Conservation (phyloP, 495 filamentous ascomycete species). For the Neurospora sp. region DNA sequence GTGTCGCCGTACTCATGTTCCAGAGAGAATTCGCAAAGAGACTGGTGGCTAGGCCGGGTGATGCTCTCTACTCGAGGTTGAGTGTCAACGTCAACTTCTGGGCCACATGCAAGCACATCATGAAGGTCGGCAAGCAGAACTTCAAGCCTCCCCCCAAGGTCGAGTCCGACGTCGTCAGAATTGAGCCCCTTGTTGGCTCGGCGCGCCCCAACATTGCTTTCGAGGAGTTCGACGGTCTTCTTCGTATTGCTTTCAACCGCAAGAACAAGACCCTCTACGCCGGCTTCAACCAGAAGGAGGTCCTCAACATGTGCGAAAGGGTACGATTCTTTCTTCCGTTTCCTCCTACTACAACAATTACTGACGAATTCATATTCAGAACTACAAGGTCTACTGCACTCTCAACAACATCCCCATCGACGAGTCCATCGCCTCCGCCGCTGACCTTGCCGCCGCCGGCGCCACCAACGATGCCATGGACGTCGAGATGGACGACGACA, state of each 20-base stretch:
- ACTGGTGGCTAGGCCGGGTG: conserved; percentile 31
- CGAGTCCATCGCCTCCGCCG: conserved; percentile 43
- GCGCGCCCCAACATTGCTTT: conserved; percentile 74
- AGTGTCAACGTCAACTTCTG: conserved; percentile 92
- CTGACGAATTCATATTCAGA: conserved; percentile 21
- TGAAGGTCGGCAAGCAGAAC: conserved; percentile 89
- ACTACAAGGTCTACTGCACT: conserved; percentile 84
- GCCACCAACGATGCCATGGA: conserved; percentile 48
- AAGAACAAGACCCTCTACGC: conserved; percentile 65
- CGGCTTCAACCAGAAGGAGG: conserved; percentile 59
- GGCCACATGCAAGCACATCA: conserved; percentile 75
- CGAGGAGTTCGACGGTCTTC: conserved; percentile 83
- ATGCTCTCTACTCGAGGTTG: conserved; percentile 77
- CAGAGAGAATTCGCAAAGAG: conserved; percentile 27
- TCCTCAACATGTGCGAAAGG: conserved; percentile 69
- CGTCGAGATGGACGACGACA: conserved; percentile 40
- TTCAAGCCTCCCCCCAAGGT: conserved; percentile 90
- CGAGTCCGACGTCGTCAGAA: conserved; percentile 51
- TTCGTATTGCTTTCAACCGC: conserved; percentile 64
- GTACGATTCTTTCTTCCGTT: too few species aligned
- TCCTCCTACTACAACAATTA: too few species aligned
- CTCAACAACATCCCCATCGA: conserved; percentile 70
- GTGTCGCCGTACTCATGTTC: conserved; percentile 74
- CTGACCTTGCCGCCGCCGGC: conserved; percentile 36
- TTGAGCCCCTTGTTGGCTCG: conserved; percentile 40